Evolutionary conservation across 1,284 basidiomycete genomes (phyloP).

Genomic region (Ganoderma multipileum): DNA sequence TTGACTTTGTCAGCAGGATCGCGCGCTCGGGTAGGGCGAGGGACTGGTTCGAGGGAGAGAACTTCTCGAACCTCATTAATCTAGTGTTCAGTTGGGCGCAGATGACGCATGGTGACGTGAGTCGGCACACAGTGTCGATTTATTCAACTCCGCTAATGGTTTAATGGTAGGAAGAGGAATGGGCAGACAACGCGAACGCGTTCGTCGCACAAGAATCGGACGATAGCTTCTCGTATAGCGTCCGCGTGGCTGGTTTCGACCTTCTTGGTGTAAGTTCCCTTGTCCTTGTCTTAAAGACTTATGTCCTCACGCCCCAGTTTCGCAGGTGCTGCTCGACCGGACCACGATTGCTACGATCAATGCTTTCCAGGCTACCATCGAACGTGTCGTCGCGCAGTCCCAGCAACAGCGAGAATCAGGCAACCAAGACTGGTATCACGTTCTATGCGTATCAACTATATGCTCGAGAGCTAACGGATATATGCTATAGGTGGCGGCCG

Average conservation of each 20-base stretch:
- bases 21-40: slow-evolving; percentile 68
- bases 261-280: slow-evolving; percentile 66
- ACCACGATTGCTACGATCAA: slow-evolving; percentile 61
- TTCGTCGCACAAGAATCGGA: slow-evolving; percentile 97
- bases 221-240: slow-evolving; percentile 82
- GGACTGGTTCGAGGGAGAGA: slow-evolving; percentile 62
- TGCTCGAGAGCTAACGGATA: not conserved
- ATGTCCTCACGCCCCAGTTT: not conserved
- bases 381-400: slow-evolving; percentile 61
- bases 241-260: slow-evolving; percentile 87
- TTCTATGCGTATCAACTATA: not conserved
- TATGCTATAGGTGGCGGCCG: slow-evolving; percentile 78
- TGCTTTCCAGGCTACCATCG: slow-evolving; percentile 67
- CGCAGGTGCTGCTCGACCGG: slow-evolving; percentile 77
- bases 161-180: slow-evolving; percentile 80
- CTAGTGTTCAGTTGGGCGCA: slow-evolving; percentile 79
- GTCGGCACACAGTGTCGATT: slow-evolving; percentile 32
- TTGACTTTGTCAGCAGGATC: slow-evolving; percentile 81
- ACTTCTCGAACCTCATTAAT: slow-evolving; percentile 64
- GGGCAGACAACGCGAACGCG: slow-evolving; percentile 88
- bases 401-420: slow-evolving; percentile 60
- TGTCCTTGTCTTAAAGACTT: not conserved
- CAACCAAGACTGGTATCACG: slow-evolving; percentile 57
- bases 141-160: not conserved
- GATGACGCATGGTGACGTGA: slow-evolving; percentile 89